Percentiles rank a stretch among this genome's conserved stretches.
Conservation (phyloP, 2,329 filamentous ascomycete genomes). For the Neodidymelliopsis sp. region DNA sequence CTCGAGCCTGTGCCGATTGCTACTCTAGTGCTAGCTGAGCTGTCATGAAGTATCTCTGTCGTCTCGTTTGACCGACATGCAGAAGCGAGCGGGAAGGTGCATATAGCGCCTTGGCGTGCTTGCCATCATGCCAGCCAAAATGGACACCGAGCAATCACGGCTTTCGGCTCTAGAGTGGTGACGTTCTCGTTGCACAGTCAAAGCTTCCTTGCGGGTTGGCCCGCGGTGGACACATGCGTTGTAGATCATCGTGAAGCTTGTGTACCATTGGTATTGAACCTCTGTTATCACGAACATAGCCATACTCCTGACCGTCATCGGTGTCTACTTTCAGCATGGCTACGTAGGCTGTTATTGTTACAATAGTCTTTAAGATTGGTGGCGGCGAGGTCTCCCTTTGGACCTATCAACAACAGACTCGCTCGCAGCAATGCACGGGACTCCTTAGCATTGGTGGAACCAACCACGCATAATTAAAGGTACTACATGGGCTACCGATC, state of each 20-base stretch:
- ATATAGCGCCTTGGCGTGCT: constrained; percentile 34
- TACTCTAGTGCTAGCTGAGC: constrained; percentile 38
- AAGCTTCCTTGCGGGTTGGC: constrained; percentile 9
- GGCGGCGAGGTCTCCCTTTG: background rate
- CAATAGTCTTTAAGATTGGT: background rate
- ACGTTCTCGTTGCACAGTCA: constrained; percentile 13
- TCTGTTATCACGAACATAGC: constrained; percentile 5
- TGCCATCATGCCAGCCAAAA: constrained; percentile 12
- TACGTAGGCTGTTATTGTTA: background rate
- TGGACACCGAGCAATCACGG: constrained; percentile 19
- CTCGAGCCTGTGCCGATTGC: constrained; percentile 30
- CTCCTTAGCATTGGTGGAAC: no score
- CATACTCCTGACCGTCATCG: background rate
- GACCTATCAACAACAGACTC: background rate
- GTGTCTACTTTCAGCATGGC: background rate
- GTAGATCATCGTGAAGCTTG: constrained; percentile 14
- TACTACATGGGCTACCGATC: background rate
- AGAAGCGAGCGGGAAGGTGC: constrained; percentile 39
- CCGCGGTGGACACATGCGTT: constrained; percentile 5
- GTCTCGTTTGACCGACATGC: constrained; percentile 40
- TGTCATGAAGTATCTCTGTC: constrained; percentile 32
- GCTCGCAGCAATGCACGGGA: background rate
- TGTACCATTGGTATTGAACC: background rate
- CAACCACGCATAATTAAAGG: background rate
- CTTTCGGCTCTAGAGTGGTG: constrained; percentile 8